Evolutionary conservation across 306 rosid species (phyloP), one percentile per base, ranked within the genome.

Genomic region (Neltuma alba): DNA sequence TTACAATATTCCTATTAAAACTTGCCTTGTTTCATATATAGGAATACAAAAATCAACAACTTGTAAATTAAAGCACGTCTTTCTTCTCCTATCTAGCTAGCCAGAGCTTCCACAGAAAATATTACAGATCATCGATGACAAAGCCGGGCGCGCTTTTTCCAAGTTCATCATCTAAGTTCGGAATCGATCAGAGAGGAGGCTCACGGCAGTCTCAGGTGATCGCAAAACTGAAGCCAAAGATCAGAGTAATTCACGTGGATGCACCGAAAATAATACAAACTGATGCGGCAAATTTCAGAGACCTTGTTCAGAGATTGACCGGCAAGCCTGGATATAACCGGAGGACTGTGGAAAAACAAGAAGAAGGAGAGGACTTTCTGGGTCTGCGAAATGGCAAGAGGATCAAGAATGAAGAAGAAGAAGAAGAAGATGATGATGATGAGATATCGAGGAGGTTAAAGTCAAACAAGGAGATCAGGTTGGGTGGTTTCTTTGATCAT

Each of bases 181-280:
- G 81, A 71, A 79, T 82, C 73, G 72, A 47, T 37, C 16, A n/a
- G n/a, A n/a, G n/a, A n/a, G n/a, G n/a, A n/a, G n/a, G n/a, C n/a
- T n/a, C n/a, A n/a, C n/a, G n/a, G n/a, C n/a, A 7, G 58, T 52
- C 58, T 52, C 41, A 45, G 61, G 14, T 41, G 33, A 83, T 87
- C 64, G 75, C 88, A 60, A 87, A 87, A 36, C 40, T 75, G 16
- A 83, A 85, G 88, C 84, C 87, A 16, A 81, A 84, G 83, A 87
- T 87, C 74, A 76, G 83, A 44, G 75, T 87, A 67, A 72, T 87
- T 80, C 91, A 89, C 68, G 27, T 87, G 13, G 82, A 81, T 78
- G 85, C 89, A 57, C 93, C 91, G 1, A 73, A 85, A 63, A 69
- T 87, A 76, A 89, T 89, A 37, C 79, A 85, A 85, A 89, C 83